These are phyloP conservation scores for Starmera dryadoides DNA, from an alignment of 805 yeast genomes.

Conservation along the genomic window DNA sequence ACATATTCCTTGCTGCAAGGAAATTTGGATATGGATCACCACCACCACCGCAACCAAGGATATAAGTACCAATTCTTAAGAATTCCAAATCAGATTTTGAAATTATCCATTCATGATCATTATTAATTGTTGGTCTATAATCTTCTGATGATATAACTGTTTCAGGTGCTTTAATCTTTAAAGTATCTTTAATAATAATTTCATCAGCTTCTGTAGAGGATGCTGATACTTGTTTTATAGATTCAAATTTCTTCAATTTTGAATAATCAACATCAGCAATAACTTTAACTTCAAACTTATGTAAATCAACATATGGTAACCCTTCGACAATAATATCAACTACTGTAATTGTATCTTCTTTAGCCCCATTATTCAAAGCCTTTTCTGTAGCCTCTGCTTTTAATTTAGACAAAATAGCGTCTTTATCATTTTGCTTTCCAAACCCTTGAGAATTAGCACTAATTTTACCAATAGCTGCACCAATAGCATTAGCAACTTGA, in stretches of 20 bases:
- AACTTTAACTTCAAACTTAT: slow-evolving; percentile 28
- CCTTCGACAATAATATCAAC: slow-evolving; percentile 23
- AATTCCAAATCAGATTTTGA: slow-evolving; percentile 31
- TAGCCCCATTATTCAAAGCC: slow-evolving; percentile 22
- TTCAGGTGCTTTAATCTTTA: background rate
- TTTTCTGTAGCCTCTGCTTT: slow-evolving; percentile 14
- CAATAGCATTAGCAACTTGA: slow-evolving; percentile 45
- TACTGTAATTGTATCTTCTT: slow-evolving; percentile 14
- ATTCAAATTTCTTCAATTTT: slow-evolving; percentile 8
- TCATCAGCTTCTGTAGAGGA: slow-evolving; percentile 2
- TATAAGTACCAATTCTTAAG: slow-evolving; percentile 31
- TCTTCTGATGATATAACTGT: slow-evolving; percentile 17
- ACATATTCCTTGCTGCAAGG: slow-evolving; percentile 23
- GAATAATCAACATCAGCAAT: slow-evolving; percentile 39
- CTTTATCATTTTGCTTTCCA: slow-evolving; percentile 16
- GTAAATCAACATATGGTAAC: slow-evolving; percentile 27
- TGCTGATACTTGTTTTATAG: slow-evolving; percentile 2
- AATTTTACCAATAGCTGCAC: slow-evolving; percentile 43
- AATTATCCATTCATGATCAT: slow-evolving; percentile 28
- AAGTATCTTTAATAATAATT: background rate
- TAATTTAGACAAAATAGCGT: slow-evolving; percentile 12
- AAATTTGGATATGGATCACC: slow-evolving; percentile 34
- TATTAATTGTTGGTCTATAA: slow-evolving; percentile 24
- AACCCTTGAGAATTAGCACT: slow-evolving; percentile 19
- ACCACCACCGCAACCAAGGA: slow-evolving; percentile 42